Conservation (phyloP, 1,284 basidiomycete genomes). For the Moesziomyces sp. region DNA sequence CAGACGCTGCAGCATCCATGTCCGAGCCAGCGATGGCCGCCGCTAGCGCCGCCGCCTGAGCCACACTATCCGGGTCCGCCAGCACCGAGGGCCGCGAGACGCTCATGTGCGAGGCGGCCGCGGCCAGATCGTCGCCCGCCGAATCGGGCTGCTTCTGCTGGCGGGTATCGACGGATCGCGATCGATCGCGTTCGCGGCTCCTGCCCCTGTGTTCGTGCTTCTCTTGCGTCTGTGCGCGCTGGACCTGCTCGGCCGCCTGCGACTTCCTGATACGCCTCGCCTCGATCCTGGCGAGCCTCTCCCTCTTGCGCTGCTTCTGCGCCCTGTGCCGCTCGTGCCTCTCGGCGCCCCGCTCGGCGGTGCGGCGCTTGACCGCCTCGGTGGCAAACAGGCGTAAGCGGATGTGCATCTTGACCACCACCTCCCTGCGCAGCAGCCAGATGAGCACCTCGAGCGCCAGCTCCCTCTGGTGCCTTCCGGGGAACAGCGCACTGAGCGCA, state of each 20-base stretch:
- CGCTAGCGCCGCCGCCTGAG: conserved; percentile 19
- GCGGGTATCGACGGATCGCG: conserved; percentile 20
- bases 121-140: neutral
- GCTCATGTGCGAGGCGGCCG: conserved; percentile 3
- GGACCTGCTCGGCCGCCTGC: conserved; percentile 14
- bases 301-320: conserved; percentile 24
- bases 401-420: conserved; percentile 86
- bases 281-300: conserved; percentile 20
- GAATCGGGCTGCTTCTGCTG: neutral
- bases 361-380: conserved; percentile 76
- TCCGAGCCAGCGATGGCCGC: conserved; percentile 17
- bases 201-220: conserved; percentile 26
- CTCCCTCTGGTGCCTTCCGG: conserved; percentile 56
- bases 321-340: conserved; percentile 27
- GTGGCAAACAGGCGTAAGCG: conserved; percentile 85
- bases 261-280: conserved; percentile 30
- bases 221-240: conserved; percentile 3
- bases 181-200: conserved; percentile 39
- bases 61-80: conserved; percentile 25
- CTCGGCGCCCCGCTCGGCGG: conserved; percentile 31
- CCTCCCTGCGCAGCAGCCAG: conserved; percentile 88
- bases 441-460: conserved; percentile 84
- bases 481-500: conserved; percentile 45
- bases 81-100: conserved; percentile 19
- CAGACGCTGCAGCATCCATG: neutral